A percentile compares a stretch with the other conserved stretches of the same genome.
Evolutionary conservation across 2,329 filamentous ascomycete species (phyloP).

Genomic region (Beauveria sp.): DNA sequence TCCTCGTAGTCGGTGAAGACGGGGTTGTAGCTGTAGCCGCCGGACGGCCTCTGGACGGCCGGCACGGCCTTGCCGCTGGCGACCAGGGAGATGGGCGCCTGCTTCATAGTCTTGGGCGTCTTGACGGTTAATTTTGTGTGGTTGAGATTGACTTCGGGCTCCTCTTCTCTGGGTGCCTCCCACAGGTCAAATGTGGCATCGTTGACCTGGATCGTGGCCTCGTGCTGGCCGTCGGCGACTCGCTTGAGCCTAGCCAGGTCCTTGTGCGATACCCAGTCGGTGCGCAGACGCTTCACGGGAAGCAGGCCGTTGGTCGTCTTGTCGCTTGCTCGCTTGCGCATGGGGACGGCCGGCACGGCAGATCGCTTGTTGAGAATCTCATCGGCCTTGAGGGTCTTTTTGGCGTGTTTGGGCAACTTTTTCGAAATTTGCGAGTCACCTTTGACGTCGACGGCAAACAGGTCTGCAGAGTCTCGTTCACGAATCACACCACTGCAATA

Average conservation of each 20-base stretch:
- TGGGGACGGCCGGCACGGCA: conserved; percentile 68
- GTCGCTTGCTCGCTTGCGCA: conserved; percentile 65
- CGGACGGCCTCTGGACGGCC: conserved; percentile 69
- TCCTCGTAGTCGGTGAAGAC: conserved; percentile 77
- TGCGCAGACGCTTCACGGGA: conserved; percentile 66
- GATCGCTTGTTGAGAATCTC: conserved; percentile 86
- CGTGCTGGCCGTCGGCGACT: conserved; percentile 67
- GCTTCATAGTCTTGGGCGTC: conserved; percentile 66
- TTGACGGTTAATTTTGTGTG: conserved; percentile 58
- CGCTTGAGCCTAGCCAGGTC: conserved; percentile 72
- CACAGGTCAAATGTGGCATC: conserved; percentile 74
- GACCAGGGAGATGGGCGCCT: conserved; percentile 73
- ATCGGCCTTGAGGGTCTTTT: conserved; percentile 80
- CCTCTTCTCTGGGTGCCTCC: conserved; percentile 36
- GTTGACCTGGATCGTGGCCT: conserved; percentile 45
- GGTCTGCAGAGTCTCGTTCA: conserved; percentile 73
- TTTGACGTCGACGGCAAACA: conserved; percentile 75
- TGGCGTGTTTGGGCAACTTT: conserved; percentile 56
- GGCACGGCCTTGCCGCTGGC: conserved; percentile 73
- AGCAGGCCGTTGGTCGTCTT: conserved; percentile 68
- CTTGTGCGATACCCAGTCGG: conserved; percentile 74
- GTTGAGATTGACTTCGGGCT: conserved; percentile 48
- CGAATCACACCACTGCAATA: conserved; percentile 66
- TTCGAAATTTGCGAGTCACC: conserved; percentile 61
- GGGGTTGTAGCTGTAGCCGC: conserved; percentile 89